Base-by-base conservation (phyloP, 2,329 filamentous ascomycete genomes). In the Penicillium olsonii region DNA sequence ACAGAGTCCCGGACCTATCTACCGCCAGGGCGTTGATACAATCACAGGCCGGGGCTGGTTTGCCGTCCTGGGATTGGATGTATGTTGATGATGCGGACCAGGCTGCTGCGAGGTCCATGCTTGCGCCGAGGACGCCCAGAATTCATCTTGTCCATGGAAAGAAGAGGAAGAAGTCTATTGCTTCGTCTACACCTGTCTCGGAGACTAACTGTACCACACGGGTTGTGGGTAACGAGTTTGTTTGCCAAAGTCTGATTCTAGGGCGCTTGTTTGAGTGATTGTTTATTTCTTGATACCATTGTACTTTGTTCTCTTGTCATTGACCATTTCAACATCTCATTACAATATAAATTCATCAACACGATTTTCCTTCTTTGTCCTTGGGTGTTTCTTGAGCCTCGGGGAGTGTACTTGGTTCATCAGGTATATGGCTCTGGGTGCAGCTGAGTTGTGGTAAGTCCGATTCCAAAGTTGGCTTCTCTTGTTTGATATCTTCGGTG, bases 201-300 rank as follows among this genome's bases (percentile, higher is more conserved):
- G 67, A 63, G 31, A 54, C 69, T 17, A 61, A 67, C 22, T 65
- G 78, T 60, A 80, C 72, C 52, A 76, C 91, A 31, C 81, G 80
- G 54, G 80, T 94, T 37, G 81, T 95, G 44, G 87, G 85, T 48
- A 87, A 95, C 67, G 92, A 97, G 71, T 84, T 92, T 65, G 84
- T 97, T 18, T 85, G 95, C 47, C 92, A 99, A 76, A 96, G 91
- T 68, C 75, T 97, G 51, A 96, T 99, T 55, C 69, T 96, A 42
- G 92, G 92, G 1, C 83, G 84, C 53, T 72, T 96, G 59, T 82
- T 91, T 44, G 86, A 89, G 54, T 31, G 81, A 83, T 42, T 73
- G 52, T 17, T 17, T 73, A 52, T 17, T 17, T 37, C 22, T 50
- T 53, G 41, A 59, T 58, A 61, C 57, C 53, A 58, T 53, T 56